Conservation (phyloP, 2,329 filamentous ascomycete genomes). For the Penicillium sp. region DNA sequence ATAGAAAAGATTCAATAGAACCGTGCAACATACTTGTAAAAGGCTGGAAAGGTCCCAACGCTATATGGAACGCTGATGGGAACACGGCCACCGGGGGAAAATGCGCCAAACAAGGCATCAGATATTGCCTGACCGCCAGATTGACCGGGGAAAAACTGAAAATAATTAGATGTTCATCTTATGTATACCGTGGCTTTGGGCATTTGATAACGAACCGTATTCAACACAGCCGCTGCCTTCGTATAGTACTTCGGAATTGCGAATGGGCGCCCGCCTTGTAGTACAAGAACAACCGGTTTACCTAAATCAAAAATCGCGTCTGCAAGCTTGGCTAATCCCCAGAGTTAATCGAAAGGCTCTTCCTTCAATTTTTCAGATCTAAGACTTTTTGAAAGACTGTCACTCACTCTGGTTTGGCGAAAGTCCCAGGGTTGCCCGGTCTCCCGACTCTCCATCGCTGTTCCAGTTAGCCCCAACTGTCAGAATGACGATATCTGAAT, state of each 20-base stretch:
- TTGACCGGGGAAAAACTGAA: conserved; percentile 13
- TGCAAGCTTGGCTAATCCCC: conserved; percentile 34
- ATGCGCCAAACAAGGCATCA: conserved; percentile 4
- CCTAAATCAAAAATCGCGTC: conserved; percentile 42
- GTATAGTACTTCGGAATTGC: conserved; percentile 39
- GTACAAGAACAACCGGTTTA: conserved; percentile 48
- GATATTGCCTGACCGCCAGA: conserved; percentile 13
- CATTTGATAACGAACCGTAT: conserved; percentile 30
- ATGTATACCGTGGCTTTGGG: no score
- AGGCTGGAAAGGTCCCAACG: conserved; percentile 8
- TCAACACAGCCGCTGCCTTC: conserved; percentile 45
- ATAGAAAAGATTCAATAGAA: not conserved
- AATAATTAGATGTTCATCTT: not conserved
- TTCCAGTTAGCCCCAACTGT: conserved; percentile 51
- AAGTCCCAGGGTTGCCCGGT: conserved; percentile 45
- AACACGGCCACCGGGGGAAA: conserved; percentile 9
- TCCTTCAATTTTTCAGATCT: not conserved
- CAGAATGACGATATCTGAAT: conserved; percentile 46
- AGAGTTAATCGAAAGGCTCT: not conserved
- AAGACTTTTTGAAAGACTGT: not conserved
- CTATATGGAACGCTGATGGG: conserved; percentile 12
- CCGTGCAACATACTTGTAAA: conserved; percentile 7
- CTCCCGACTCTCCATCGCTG: conserved; percentile 50
- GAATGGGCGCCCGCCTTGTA: conserved; percentile 46
- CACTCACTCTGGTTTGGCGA: conserved; percentile 40